Evolutionary conservation across 192 early-diverging fungal genomes (phyloP).

Genomic region (Endogone sp.): DNA sequence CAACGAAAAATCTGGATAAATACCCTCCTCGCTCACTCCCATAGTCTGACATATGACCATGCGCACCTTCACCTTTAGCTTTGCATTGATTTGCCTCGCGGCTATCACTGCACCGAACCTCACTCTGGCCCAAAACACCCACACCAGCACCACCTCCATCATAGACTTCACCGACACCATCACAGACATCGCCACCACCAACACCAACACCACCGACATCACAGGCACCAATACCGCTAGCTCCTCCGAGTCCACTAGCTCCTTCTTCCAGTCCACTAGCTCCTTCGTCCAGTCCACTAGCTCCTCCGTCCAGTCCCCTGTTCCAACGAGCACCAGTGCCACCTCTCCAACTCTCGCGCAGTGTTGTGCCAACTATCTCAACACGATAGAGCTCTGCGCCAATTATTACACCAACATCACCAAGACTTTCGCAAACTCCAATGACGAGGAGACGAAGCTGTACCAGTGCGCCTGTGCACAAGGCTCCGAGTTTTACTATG

Average conservation of each 20-base stretch:
- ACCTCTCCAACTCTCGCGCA: neutral
- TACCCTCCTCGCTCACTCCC: too few relatives aligned
- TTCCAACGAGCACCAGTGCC: neutral
- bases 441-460: neutral
- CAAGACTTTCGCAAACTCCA: neutral
- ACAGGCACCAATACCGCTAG: too few relatives aligned
- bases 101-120: neutral
- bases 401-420: too few relatives aligned
- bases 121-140: neutral
- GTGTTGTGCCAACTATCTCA: neutral
- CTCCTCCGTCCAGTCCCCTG: too few relatives aligned
- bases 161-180: too few relatives aligned
- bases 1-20: too few relatives aligned
- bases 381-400: neutral
- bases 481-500: neutral
- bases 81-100: neutral
- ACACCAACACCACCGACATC: too few relatives aligned
- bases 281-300: too few relatives aligned
- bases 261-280: too few relatives aligned
- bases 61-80: neutral
- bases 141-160: neutral
- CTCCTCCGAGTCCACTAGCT: too few relatives aligned
- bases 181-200: too few relatives aligned
- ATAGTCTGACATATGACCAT: too few relatives aligned
- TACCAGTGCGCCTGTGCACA: neutral